Evolutionary conservation across 768 basidiomycete species (phyloP).

Genomic region (Pulveroboletus sp.): DNA sequence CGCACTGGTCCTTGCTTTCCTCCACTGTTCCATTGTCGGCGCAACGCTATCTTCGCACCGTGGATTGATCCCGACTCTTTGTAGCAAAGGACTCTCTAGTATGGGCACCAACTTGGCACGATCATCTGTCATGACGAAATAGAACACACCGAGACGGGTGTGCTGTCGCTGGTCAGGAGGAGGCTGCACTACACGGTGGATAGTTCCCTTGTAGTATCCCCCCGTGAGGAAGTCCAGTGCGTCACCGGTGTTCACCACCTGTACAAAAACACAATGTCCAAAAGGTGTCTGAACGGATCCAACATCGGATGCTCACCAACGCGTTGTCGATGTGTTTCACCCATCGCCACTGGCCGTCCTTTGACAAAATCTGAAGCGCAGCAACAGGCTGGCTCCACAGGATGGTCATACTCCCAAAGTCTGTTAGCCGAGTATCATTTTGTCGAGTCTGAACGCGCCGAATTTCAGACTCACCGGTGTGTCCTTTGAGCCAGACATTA

Average conservation of each 20-base stretch:
- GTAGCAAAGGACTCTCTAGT: slow-evolving; percentile 46
- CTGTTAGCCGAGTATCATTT: slow-evolving; percentile 21
- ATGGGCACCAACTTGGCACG: slow-evolving; percentile 45
- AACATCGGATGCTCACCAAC: slow-evolving; percentile 33
- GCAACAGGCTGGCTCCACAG: slow-evolving; percentile 62
- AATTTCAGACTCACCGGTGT: slow-evolving; percentile 41
- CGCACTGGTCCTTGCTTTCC: slow-evolving; percentile 47
- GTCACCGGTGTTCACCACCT: slow-evolving; percentile 64
- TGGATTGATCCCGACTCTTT: slow-evolving; percentile 39
- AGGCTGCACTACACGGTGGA: slow-evolving; percentile 61
- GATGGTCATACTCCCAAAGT: slow-evolving; percentile 55
- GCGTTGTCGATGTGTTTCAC: slow-evolving; percentile 58
- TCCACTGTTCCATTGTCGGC: slow-evolving; percentile 53
- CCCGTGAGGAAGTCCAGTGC: slow-evolving; percentile 60
- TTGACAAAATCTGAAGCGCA: slow-evolving; percentile 54
- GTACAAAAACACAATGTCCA: background rate
- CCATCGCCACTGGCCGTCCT: slow-evolving; percentile 55
- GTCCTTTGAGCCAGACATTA: slow-evolving; percentile 62
- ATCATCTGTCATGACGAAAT: slow-evolving; percentile 55
- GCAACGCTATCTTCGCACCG: slow-evolving; percentile 39
- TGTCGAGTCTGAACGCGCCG: too few species aligned
- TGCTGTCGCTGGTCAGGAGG: slow-evolving; percentile 50
- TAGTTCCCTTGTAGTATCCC: slow-evolving; percentile 56
- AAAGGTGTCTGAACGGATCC: background rate
- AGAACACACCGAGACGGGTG: slow-evolving; percentile 56